Conservation (phyloP, 2,329 filamentous ascomycete species). For the Podosphaera fusca region DNA sequence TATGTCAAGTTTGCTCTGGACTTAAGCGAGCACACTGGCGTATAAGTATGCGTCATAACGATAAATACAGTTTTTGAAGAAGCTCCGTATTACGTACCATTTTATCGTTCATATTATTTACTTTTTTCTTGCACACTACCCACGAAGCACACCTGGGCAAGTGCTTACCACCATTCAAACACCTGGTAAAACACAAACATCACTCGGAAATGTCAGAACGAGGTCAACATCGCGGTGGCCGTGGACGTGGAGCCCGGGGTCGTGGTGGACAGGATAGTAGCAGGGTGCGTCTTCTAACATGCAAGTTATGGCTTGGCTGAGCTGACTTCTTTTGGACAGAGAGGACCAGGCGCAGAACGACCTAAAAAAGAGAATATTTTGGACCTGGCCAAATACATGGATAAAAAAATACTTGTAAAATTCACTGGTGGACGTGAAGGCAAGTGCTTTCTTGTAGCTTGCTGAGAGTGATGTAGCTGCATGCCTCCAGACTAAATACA, state of each 20-base stretch:
- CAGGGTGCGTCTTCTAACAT: slow-evolving; percentile 14
- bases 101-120: no score
- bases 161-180: no score
- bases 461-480: not conserved
- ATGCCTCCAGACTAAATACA: not conserved
- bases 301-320: not conserved
- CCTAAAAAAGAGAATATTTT: slow-evolving; percentile 98
- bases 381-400: slow-evolving; percentile 86
- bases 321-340: not conserved
- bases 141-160: no score
- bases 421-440: slow-evolving; percentile 89
- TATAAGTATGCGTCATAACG: no score
- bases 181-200: no score
- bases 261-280: slow-evolving; percentile 7
- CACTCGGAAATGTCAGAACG: slow-evolving; percentile 9
- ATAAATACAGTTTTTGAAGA: no score
- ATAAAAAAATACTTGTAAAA: slow-evolving; percentile 86
- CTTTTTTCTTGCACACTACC: no score
- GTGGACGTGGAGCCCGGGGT: slow-evolving; percentile 10
- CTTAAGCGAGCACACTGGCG: no score
- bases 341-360: slow-evolving; percentile 28
- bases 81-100: no score
- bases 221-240: slow-evolving; percentile 10
- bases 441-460: slow-evolving; percentile 19
- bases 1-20: no score